Percentiles rank a stretch among this genome's conserved stretches.
Conservation (phyloP, 345 rosid genomes). For the Gossypium arboreum region DNA sequence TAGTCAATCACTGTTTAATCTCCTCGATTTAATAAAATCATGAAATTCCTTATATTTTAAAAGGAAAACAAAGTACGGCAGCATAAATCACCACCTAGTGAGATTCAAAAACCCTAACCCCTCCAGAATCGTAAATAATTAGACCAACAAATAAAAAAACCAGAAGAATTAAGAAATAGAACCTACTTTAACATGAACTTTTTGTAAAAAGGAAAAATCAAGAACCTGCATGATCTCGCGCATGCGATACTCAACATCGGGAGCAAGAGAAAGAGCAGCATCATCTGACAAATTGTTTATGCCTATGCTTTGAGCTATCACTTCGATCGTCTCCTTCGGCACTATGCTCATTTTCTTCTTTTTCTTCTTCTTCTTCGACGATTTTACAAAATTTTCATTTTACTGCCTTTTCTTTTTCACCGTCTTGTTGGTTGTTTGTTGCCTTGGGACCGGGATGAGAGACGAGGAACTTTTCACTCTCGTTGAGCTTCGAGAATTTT, state of each 20-base stretch:
- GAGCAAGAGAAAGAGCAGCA: conserved; percentile 82
- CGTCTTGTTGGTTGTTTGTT: not conserved
- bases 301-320: conserved; percentile 83
- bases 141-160: not conserved
- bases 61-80: not conserved
- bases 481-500: not conserved
- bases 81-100: not conserved
- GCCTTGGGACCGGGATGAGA: not conserved
- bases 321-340: conserved; percentile 64
- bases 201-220: not conserved
- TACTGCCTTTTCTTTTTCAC: not conserved
- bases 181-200: not conserved
- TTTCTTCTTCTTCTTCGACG: not conserved
- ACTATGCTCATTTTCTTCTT: conserved; percentile 11
- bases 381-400: not conserved
- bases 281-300: conserved; percentile 62
- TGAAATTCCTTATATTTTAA: not conserved
- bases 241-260: conserved; percentile 89
- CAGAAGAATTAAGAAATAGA: not conserved
- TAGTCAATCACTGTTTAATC: not conserved
- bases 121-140: not conserved
- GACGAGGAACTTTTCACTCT: not conserved
- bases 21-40: not conserved
- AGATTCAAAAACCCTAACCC: not conserved
- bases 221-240: conserved; percentile 91